Conservation (phyloP, 352 stramenopile species). For the Phytophthora agathidicida region DNA sequence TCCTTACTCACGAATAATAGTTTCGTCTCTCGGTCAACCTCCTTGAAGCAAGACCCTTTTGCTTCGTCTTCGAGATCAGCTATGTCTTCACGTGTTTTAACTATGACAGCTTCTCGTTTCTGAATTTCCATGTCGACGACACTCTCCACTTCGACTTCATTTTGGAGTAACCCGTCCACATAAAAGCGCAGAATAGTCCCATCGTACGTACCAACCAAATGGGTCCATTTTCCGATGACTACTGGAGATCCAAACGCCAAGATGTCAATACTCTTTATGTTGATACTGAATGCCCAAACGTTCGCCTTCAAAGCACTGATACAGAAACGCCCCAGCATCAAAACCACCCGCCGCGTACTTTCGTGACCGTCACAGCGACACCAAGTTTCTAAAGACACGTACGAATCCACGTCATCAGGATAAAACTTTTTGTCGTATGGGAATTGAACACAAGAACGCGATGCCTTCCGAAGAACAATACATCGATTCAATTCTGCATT, state of each 20-base stretch:
- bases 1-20: slow-evolving; percentile 77
- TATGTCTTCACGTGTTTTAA: slow-evolving; percentile 83
- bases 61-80: slow-evolving; percentile 75
- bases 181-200: slow-evolving; percentile 86
- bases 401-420: slow-evolving; percentile 33
- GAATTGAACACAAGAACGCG: slow-evolving; percentile 63
- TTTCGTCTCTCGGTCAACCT: slow-evolving; percentile 70
- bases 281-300: slow-evolving; percentile 82
- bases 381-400: slow-evolving; percentile 83
- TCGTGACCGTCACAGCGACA: slow-evolving; percentile 71
- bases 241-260: slow-evolving; percentile 57
- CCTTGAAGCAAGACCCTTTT: slow-evolving; percentile 73
- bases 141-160: slow-evolving; percentile 74
- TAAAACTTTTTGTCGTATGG: slow-evolving; percentile 51
- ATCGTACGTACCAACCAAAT: slow-evolving; percentile 90
- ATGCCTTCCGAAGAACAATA: slow-evolving; percentile 60
- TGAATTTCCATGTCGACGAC: slow-evolving; percentile 75
- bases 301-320: slow-evolving; percentile 77
- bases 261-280: slow-evolving; percentile 82
- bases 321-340: slow-evolving; percentile 78
- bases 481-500: slow-evolving; percentile 87
- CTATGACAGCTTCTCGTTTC: slow-evolving; percentile 64
- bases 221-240: slow-evolving; percentile 77
- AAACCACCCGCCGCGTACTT: slow-evolving; percentile 69
- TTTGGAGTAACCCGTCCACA: slow-evolving; percentile 75